phyloP scores from a whole-genome alignment of 1,139 yeast genomes.

The Hyphopichia buzzinii region DNA sequence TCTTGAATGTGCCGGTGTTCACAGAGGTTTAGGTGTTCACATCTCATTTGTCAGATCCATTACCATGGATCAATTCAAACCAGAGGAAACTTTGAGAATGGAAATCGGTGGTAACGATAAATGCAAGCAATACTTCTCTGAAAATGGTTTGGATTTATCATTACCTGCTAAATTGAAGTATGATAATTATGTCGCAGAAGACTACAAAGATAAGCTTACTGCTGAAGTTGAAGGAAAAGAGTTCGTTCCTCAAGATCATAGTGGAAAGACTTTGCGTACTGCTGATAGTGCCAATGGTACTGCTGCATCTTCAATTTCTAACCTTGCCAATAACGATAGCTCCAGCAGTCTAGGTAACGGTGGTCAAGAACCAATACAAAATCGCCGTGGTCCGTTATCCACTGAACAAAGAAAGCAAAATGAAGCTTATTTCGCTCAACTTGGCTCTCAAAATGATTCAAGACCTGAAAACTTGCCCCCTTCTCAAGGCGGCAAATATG shows the following conservation, averaged over 20 bases:
- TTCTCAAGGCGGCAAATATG: conserved; percentile 89
- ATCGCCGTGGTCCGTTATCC: conserved; percentile 42
- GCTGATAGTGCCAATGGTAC: conserved; percentile 9
- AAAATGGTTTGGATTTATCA: conserved; percentile 68
- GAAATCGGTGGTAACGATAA: conserved; percentile 91
- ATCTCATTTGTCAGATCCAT: conserved; percentile 94
- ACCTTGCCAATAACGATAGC: conserved; percentile 5
- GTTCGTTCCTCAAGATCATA: conserved; percentile 65
- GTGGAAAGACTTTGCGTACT: conserved; percentile 47
- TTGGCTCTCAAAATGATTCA: conserved; percentile 69
- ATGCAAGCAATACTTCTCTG: conserved; percentile 63
- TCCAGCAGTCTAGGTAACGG: conserved; percentile 8
- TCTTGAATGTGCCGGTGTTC: conserved; percentile 95
- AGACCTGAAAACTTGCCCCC: conserved; percentile 86
- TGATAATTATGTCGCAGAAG: conserved; percentile 89
- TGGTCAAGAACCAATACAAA: conserved; percentile 33
- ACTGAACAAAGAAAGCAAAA: conserved; percentile 56
- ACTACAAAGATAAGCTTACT: conserved; percentile 79
- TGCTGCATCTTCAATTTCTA: conserved; percentile 7
- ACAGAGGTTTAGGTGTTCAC: conserved; percentile 95
- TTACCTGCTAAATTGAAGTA: conserved; percentile 74
- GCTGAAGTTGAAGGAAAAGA: conserved; percentile 72
- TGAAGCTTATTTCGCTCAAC: conserved; percentile 76
- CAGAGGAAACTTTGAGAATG: conserved; percentile 87
- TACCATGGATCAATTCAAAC: conserved; percentile 96